Evolutionary conservation across 208 protist genomes (phyloP).

Genomic region (Wallacemonas rigidus): DNA sequence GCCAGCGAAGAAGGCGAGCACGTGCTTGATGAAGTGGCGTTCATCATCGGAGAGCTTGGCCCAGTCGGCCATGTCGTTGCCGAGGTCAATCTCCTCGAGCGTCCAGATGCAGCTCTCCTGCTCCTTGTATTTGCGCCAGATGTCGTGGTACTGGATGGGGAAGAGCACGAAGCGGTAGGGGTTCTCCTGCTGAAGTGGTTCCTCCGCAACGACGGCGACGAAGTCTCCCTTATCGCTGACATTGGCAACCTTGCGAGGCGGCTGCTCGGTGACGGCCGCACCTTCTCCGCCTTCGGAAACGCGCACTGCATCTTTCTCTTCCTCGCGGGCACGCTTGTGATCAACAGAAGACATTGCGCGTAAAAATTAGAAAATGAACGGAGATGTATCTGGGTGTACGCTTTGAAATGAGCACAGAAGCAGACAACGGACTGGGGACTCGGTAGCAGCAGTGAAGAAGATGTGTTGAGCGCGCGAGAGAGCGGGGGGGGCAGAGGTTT

Average conservation of each 20-base stretch:
- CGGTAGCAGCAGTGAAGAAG: too few relatives aligned
- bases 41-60: slow-evolving; percentile 95
- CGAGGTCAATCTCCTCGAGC: slow-evolving; percentile 98
- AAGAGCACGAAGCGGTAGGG: slow-evolving; percentile 98
- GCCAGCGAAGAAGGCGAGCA: slow-evolving; percentile 99
- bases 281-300: neutral
- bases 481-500: too few relatives aligned
- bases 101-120: slow-evolving; percentile 98
- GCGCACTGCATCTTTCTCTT: slow-evolving; percentile 2
- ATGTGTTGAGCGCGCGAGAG: too few relatives aligned
- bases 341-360: neutral
- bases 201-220: slow-evolving; percentile 42
- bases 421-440: too few relatives aligned
- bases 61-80: slow-evolving; percentile 96
- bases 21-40: slow-evolving; percentile 98
- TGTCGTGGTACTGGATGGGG: slow-evolving; percentile 96
- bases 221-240: slow-evolving; percentile 11
- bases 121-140: slow-evolving; percentile 99
- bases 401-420: too few relatives aligned
- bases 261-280: neutral
- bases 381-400: neutral
- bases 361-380: neutral
- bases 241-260: slow-evolving; percentile 17
- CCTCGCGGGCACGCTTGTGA: slow-evolving; percentile 6
- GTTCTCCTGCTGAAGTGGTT: slow-evolving; percentile 97